A percentile compares a stretch with the other conserved stretches of the same genome.
phyloP scores from a whole-genome alignment of 208 protist genomes.

The Trichomonas vaginalis region DNA sequence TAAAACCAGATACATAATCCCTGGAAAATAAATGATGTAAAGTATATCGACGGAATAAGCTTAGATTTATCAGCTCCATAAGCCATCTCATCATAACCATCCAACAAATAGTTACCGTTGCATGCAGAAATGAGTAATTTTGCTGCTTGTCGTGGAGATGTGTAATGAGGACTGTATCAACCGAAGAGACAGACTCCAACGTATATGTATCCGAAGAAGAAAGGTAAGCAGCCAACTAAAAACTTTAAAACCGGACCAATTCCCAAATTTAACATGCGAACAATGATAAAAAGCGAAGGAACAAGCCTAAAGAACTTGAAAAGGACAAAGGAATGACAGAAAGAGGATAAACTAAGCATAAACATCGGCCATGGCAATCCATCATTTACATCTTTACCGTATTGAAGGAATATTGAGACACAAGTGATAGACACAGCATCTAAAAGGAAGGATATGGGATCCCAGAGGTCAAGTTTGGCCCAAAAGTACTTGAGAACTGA shows the following conservation, averaged over 20 bases:
- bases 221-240: background rate
- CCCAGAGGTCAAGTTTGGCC: background rate
- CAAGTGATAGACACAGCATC: background rate
- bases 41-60: background rate
- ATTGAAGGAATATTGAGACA: background rate
- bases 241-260: background rate
- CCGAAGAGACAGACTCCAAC: background rate
- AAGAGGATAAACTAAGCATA: background rate
- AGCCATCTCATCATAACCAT: background rate
- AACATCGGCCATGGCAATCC: background rate
- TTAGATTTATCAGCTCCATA: background rate
- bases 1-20: constrained; percentile 4
- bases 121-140: background rate
- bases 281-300: background rate
- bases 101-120: background rate
- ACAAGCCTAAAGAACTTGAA: background rate
- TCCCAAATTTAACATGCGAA: background rate
- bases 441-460: background rate
- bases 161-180: background rate
- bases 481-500: background rate
- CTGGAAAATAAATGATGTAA: background rate
- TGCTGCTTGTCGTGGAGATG: background rate
- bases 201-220: background rate
- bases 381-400: background rate
- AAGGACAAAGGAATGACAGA: background rate